Evolutionary conservation across 208 protist genomes (phyloP), one percentile per base, ranked within the genome.

Genomic region (Wallacemonas collosoma): DNA sequence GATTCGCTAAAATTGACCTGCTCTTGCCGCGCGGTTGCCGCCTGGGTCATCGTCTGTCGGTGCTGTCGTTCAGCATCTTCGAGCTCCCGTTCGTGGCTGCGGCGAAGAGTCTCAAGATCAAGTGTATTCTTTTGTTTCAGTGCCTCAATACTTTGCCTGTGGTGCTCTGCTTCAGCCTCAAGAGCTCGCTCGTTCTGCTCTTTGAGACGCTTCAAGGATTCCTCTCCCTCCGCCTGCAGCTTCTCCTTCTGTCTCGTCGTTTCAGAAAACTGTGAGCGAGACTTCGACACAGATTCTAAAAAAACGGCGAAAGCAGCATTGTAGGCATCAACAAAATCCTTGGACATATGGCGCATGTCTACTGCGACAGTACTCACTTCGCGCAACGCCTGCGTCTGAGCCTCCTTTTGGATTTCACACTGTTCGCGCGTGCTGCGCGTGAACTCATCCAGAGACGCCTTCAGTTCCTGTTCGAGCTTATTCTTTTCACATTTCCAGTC

Each of bases 401-500:
- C 75, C 35, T 86, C 77, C 41, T 75, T 73, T 62, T 74, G 71
- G 17, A 78, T 76, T 60, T 89, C 75, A 0, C 55, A 75, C 71
- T 86, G 77, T 39, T 83, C 58, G 2, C 67, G 67, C 48, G 79
- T 74, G 47, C 83, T 74, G 4, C 79, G 71, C 5, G 72, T 73
- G 56, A 86, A 85, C 0, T 54, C 60, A 12, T 86, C 84, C 14
- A 89, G 67, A 17, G 76, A 75, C 11, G 80, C 68, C 17, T 70
- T 64, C 11, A 76, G 36, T 35, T 86, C 79, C 6, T 77, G 65
- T n/a, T 83, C 75, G 9, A 75, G 65, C 41, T 87, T 87, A 15
- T 64, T 53, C 69, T 75, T 81, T 66, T 89, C 84, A 15, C 72
- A 64, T 7, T 81, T 73, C 5, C 85, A 51, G 1, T 89, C 69